Evolutionary conservation across 176 grass and related monocot genomes (phyloP), one percentile per base, ranked within the genome.

Genomic region (Lolium rigidum): DNA sequence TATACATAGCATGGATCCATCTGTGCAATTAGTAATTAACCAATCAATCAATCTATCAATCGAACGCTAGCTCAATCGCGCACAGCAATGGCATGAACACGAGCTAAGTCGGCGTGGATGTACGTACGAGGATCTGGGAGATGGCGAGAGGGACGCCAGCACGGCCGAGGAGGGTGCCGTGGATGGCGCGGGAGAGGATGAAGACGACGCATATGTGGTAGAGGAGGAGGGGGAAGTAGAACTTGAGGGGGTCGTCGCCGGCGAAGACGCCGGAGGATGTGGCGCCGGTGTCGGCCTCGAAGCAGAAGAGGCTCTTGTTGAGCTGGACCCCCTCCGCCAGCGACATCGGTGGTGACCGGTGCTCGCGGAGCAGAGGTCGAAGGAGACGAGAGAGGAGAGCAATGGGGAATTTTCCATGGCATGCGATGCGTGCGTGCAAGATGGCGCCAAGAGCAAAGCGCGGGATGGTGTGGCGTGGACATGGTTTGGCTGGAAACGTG

Each of bases 181-280:
- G 87, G 35, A 87, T 91, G 58, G 61, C 75, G 47, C 78, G 89
- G 56, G 87, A 90, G 61, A 79, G 50, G 21, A 50, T 10, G 66
- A 93, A 97, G 85, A 94, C 50, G 69, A 84, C 44, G 76, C 62
- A 90, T 76, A 97, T 82, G 28, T 94, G 87, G 85, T 70, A 81
- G 84, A 94, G 87, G 80, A 97, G 86, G 10, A 92, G 81, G 3
- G 95, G 88, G 74, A 94, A 92, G 79, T 91, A 92, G 85, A 90
- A 97, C 76, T 94, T 86, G 81, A 97, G 86, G 11, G 95, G 92
- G 80, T 94, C 89, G 58, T 97, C 95, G 85, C 92, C 95, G 47
- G 91, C 48, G 82, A 92, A 97, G 46, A 94, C 11, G 21, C 95
- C 95, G 3, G 88, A 57, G 51, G 95, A 97, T 22, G 88, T 94